These are phyloP conservation scores for Podaxis sp. DNA, from an alignment of 768 basidiomycete species.

Conservation along the genomic window DNA sequence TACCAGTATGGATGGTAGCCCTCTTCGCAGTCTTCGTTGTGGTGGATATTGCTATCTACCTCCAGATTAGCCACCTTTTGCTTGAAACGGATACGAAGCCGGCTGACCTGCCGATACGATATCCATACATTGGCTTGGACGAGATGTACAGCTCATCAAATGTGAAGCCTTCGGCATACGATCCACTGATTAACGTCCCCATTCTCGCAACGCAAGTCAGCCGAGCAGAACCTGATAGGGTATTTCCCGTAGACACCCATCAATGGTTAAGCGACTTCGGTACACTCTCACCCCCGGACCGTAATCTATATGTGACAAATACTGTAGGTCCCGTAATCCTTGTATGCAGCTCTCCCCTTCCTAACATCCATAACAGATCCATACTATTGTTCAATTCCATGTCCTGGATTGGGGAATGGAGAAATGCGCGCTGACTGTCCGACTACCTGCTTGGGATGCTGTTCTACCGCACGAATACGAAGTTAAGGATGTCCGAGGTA, in stretches of 20 bases:
- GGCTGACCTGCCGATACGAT: constrained; percentile 24
- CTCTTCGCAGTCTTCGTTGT: constrained; percentile 22
- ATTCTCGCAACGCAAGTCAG: constrained; percentile 26
- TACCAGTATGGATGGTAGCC: constrained; percentile 11
- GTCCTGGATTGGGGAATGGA: constrained; percentile 32
- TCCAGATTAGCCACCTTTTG: constrained; percentile 20
- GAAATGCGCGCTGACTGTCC: constrained; percentile 25
- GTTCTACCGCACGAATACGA: constrained; percentile 25
- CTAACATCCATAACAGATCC: constrained; percentile 18
- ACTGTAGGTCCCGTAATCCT: constrained; percentile 16
- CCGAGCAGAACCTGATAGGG: constrained; percentile 20
- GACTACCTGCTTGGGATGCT: constrained; percentile 24
- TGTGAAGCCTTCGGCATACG: constrained; percentile 21
- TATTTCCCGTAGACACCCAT: constrained; percentile 26
- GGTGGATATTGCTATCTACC: constrained; percentile 25
- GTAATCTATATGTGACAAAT: constrained; percentile 24
- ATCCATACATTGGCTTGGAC: constrained; percentile 28
- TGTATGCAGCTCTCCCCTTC: not conserved
- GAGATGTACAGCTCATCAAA: constrained; percentile 21
- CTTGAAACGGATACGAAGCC: constrained; percentile 12
- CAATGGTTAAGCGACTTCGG: constrained; percentile 29
- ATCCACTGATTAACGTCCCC: constrained; percentile 25
- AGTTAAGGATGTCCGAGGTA: constrained; percentile 18
- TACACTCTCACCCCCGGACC: constrained; percentile 27
- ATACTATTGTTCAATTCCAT: constrained; percentile 26